Conservation (phyloP, 192 early-diverging fungal species). For the Entomortierella chlamydospora region DNA sequence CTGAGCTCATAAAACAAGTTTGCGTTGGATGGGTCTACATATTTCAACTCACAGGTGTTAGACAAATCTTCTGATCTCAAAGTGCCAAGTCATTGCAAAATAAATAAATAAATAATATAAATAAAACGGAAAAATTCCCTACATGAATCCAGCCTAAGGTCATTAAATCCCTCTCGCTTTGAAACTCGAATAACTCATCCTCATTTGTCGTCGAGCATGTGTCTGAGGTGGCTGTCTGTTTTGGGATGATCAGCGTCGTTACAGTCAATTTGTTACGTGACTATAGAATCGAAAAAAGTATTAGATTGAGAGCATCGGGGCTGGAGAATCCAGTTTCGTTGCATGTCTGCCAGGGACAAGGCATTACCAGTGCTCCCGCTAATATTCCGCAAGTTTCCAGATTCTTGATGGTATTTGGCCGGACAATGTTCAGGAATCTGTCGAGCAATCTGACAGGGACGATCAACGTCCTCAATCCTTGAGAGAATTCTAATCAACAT, state of each 20-base stretch:
- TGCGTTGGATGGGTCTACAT: slow-evolving; percentile 90
- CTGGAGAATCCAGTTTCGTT: not conserved
- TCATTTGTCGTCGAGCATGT: slow-evolving; percentile 87
- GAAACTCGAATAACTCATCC: slow-evolving; percentile 84
- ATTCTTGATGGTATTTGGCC: slow-evolving; percentile 78
- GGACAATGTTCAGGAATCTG: slow-evolving; percentile 78
- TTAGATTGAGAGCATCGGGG: not conserved
- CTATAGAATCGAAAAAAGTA: slow-evolving; percentile 27
- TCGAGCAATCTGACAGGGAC: slow-evolving; percentile 75
- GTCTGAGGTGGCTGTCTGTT: slow-evolving; percentile 88
- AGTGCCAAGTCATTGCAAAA: too few relatives aligned
- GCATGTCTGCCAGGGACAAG: slow-evolving; percentile 1
- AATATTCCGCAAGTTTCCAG: slow-evolving; percentile 92
- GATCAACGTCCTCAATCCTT: slow-evolving; percentile 73
- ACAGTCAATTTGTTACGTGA: slow-evolving; percentile 69
- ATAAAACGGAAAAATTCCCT: not conserved
- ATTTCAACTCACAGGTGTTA: not conserved
- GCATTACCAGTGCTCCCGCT: slow-evolving; percentile 75
- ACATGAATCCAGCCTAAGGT: slow-evolving; percentile 93
- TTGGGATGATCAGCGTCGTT: slow-evolving; percentile 88
- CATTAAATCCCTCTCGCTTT: slow-evolving; percentile 78
- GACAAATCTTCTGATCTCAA: not conserved
- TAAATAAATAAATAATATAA: too few relatives aligned
- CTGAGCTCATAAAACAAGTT: slow-evolving; percentile 93
- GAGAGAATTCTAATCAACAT: slow-evolving; percentile 56